These are phyloP conservation scores for Stropharia rugosoannulata DNA, from an alignment of 768 basidiomycete species.

Conservation along the genomic window DNA sequence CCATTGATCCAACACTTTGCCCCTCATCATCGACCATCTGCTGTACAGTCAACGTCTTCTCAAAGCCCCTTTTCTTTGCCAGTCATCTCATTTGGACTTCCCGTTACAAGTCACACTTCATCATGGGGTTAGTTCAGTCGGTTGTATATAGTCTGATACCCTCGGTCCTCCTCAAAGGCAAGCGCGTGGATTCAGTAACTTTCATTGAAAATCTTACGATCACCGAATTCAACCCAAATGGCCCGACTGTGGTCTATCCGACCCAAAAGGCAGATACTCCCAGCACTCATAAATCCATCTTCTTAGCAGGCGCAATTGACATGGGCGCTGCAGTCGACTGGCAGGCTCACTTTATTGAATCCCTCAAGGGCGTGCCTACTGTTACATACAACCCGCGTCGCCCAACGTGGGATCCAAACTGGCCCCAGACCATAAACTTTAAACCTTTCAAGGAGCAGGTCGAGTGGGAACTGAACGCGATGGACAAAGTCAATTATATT, in stretches of 20 bases:
- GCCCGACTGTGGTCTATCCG: not conserved
- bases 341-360: not conserved
- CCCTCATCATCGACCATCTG: too few species aligned
- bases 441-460: slow-evolving; percentile 2
- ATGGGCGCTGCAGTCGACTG: slow-evolving; percentile 1
- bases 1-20: too few species aligned
- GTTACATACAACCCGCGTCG: slow-evolving; percentile 1
- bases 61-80: too few species aligned
- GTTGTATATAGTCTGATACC: too few species aligned
- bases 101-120: too few species aligned
- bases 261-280: not conserved
- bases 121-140: too few species aligned
- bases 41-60: too few species aligned
- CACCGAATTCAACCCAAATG: not conserved
- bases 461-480: slow-evolving; percentile 1
- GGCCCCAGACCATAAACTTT: not conserved
- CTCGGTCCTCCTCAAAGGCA: too few species aligned
- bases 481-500: not conserved
- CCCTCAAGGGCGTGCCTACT: not conserved
- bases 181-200: too few species aligned
- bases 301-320: slow-evolving; percentile 3
- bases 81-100: too few species aligned
- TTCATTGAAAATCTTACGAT: too few species aligned
- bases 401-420: not conserved
- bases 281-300: not conserved